Evolutionary conservation across 805 yeast species (phyloP), one percentile per base, ranked within the genome.

Genomic region (Wickerhamiella shivajii): DNA sequence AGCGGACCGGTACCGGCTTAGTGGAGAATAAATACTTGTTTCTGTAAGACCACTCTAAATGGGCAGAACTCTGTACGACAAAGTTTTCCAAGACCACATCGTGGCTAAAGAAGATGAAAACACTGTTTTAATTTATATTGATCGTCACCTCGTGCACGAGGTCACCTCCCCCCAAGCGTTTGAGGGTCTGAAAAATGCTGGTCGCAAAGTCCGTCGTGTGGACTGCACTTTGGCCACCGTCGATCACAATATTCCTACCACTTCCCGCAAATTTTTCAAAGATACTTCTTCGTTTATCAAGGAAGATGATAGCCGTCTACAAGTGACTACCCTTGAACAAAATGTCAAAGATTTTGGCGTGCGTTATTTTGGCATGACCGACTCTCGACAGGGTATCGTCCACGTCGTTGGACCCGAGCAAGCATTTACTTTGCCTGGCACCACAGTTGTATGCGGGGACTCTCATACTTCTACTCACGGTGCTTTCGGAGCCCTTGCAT

Each of bases 111-210:
- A 83, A 47, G 87, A 80, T 34, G 71, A 81, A 22, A 93, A 92
- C 18, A 84, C 95, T 14, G 77, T 69, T 53, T 66, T 90, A 42
- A 60, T 90, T 40, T 90, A 81, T 59, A 87, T 90, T 39, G 99
- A 90, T 61, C 80, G 98, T 61, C 98, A 90, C 59, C 66, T 90
- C 46, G 94, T 90, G 32, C 98, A 90, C 58, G 98, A 90, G 62
- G 99, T 90, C 34, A 90, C 99, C 2, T 87, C 97, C 18, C 98
- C 99, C 22, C 98, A 90, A 60, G 98, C 98, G 8, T 90, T 90
- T 53, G 98, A 90, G 62, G 98, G 98, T 32, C 69, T 90, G 49
- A 69, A 66, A 43, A 77, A 74, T 50, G 94, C 96, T 11, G 80
- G 77, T 30, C 76, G 99, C 65, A 56, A 57, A 39, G 94, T 90